Base-by-base conservation (phyloP, 1,284 basidiomycete genomes). In the Cystobasidium slooffiae region DNA sequence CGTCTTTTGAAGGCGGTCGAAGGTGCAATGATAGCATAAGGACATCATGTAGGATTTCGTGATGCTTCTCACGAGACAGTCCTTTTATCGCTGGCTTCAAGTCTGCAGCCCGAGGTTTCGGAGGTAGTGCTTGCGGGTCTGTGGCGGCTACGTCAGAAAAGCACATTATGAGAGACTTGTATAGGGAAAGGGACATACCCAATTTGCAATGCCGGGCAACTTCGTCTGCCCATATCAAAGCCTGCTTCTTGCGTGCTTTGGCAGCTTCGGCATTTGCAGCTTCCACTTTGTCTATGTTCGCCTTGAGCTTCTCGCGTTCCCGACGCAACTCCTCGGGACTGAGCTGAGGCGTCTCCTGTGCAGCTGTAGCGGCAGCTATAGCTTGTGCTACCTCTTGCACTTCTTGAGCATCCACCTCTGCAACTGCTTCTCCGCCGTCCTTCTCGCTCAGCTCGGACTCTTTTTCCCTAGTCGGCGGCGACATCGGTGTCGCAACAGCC, bases 11-110 rank as follows among this genome's bases (percentile, higher is more conserved):
- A 18, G 70, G 70, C 5, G 70, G 70, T 20, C 62, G 70, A 12
- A 73, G 70, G 37, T 73, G 70, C 4, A 73, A 31, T 8, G 70
- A 73, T 3, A 73, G 70, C 70, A 73, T 73, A 16, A 73, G 63
- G 7, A 73, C 20, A 39, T 73, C 70, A 41, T 73, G 70, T n/a
- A 73, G 43, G 39, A 73, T 73, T 53, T 73, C 70, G 22, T 52
- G 52, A 43, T 73, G 70, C 41, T 58, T 65, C 39, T 65, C 63
- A 7, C 46, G 47, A 1, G 61, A 65, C 8, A 73, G 70, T 39
- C 43, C 58, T 44, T 66, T 62, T 14, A 73, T 49, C 37, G 70
- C 43, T 16, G 70, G 70, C 49, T 66, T 73, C 20, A 73, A 41
- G 37, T 73, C 70, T n/a, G 70, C 62, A 16, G 70, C 70, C 22